phyloP scores from a whole-genome alignment of 495 filamentous ascomycete species.

The Bacidia gigantensis region DNA sequence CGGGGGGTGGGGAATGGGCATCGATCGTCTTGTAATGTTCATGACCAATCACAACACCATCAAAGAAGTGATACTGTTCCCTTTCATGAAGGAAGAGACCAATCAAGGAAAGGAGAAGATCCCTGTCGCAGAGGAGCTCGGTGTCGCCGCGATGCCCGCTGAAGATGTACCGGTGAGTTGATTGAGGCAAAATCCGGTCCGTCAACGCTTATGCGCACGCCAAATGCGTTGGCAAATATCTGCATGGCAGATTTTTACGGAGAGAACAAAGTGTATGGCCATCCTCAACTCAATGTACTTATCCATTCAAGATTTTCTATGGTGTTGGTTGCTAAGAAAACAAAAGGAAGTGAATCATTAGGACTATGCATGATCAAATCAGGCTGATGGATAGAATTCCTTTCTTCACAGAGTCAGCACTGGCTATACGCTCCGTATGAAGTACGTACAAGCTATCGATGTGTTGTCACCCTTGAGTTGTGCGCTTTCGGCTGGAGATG shows the following conservation, averaged over 20 bases:
- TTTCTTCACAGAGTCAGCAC: too few species aligned
- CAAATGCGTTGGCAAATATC: not conserved
- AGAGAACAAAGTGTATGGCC: not conserved
- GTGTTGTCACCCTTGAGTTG: too few species aligned
- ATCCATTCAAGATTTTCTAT: too few species aligned
- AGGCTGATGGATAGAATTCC: too few species aligned
- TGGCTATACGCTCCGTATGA: too few species aligned
- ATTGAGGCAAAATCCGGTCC: not conserved
- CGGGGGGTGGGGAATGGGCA: slow-evolving; percentile 97
- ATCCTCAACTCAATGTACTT: too few species aligned
- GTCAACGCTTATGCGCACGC: not conserved
- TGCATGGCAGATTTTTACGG: not conserved
- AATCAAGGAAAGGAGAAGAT: slow-evolving; percentile 35
- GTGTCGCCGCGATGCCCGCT: slow-evolving; percentile 46
- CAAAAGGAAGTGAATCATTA: too few species aligned
- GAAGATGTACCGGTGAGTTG: slow-evolving; percentile 31
- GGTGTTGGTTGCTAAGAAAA: too few species aligned
- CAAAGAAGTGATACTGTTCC: slow-evolving; percentile 93
- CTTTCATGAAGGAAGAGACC: slow-evolving; percentile 63
- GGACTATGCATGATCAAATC: too few species aligned
- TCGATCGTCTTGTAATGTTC: slow-evolving; percentile 96
- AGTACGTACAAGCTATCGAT: too few species aligned
- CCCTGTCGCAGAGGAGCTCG: slow-evolving; percentile 51
- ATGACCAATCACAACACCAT: slow-evolving; percentile 89
- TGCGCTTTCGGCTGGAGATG: too few species aligned